Base-by-base conservation (phyloP, 176 grass and related monocot genomes). In the Musa acuminata region DNA sequence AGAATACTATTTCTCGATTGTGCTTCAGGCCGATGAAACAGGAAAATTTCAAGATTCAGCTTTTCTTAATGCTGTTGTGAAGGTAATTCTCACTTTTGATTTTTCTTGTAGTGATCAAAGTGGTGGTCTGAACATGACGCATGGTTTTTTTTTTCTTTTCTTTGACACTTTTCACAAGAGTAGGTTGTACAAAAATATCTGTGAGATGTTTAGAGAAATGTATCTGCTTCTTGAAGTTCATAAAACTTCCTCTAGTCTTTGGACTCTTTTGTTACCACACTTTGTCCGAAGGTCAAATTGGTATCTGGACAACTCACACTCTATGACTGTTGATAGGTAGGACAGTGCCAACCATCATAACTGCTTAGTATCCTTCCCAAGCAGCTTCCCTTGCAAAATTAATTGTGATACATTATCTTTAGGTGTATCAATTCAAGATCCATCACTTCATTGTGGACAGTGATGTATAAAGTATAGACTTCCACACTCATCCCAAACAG, bases 51-150 rank as follows among this genome's bases (percentile, higher is more conserved):
- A 89, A 89, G 90, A 83, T 73, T 82, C 85, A 69, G 80, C 85
- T 87, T 99, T 87, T 82, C 66, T 99, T 73, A 94, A 99, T 84
- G 86, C 88, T 79, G 91, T 99, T 64, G 88, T 99, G 60, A 99
- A 99, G 95, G 95, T 99, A 72, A 50, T 17, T 3, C 19, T 27
- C 51, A 69, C 20, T 51, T 78, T 22, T 71, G 63, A 82, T 77
- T 62, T 53, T 11, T 51, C n/a, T 27, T 51, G 25, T 77, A 1
- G 7, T 26, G 51, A 49, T 82, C 13, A 11, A 73, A 77, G 48
- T 63, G 63, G 62, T 74, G 63, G 13, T 29, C 13, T 55, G 52
- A 23, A 12, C 51, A 16, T 73, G 20, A 1, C 29, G 12, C 12
- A 17, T 26, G 21, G 1, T 26, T 55, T 27, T 52, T 51, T 16